Evolutionary conservation across 148 eudicot genomes (phyloP).

Genomic region (Selenicereus undatus): DNA sequence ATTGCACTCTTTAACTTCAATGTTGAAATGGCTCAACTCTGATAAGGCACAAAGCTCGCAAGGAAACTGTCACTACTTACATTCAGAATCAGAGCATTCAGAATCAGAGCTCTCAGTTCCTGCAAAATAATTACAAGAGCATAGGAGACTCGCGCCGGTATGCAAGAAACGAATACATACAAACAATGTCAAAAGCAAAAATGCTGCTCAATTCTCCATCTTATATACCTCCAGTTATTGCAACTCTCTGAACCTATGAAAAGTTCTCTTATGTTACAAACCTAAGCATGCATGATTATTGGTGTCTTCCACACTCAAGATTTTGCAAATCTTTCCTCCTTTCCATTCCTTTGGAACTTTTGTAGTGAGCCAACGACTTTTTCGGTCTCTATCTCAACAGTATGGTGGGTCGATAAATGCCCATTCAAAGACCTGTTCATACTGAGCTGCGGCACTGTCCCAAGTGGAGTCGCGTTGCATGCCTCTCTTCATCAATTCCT

Average conservation of each 20-base stretch:
- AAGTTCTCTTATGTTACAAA: not conserved
- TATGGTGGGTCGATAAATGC: conserved; percentile 82
- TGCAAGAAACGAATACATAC: conserved; percentile 7
- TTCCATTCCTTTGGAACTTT: not conserved
- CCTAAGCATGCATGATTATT: not conserved
- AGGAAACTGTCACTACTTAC: conserved; percentile 13
- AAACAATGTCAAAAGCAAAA: conserved; percentile 5
- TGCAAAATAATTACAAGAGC: not conserved
- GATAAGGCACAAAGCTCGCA: too few species aligned
- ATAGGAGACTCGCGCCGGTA: conserved; percentile 7
- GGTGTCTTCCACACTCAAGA: not conserved
- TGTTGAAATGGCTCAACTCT: too few species aligned
- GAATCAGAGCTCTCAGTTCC: not conserved
- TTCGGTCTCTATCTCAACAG: conserved; percentile 17
- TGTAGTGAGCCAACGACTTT: not conserved
- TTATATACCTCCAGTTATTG: not conserved
- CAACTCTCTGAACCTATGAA: not conserved
- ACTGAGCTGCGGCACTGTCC: conserved; percentile 90
- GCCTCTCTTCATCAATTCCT: conserved; percentile 85
- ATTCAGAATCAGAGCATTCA: not conserved
- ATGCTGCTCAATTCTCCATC: not conserved
- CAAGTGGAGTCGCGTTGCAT: conserved; percentile 77
- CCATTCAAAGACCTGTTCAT: conserved; percentile 87
- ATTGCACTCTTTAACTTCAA: too few species aligned
- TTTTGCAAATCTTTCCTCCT: not conserved